Conservation (phyloP, 1,139 yeast species). For the Chernovozyma aurita region DNA sequence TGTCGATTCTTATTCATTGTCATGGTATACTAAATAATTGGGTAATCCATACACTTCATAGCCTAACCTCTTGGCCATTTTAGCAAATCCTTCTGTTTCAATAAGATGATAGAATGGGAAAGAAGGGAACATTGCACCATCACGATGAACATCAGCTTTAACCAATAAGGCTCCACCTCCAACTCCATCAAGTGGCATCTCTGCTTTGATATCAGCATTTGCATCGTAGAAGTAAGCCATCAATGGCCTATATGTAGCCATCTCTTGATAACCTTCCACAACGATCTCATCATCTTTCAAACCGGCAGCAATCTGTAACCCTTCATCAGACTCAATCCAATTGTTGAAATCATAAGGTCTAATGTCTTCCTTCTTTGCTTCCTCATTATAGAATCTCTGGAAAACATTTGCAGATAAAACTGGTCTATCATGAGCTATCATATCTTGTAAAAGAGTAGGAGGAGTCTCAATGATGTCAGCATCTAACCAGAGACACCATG, state of each 20-base stretch:
- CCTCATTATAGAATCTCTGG: slow-evolving; percentile 68
- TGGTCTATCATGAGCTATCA: slow-evolving; percentile 83
- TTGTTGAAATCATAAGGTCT: slow-evolving; percentile 94
- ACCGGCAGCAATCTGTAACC: slow-evolving; percentile 63
- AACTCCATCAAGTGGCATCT: slow-evolving; percentile 89
- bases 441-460: slow-evolving; percentile 72
- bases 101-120: slow-evolving; percentile 95
- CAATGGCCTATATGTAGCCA: slow-evolving; percentile 91
- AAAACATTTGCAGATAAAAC: slow-evolving; percentile 89
- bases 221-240: slow-evolving; percentile 86
- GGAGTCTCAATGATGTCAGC: slow-evolving; percentile 92
- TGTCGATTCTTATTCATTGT: slow-evolving; percentile 62
- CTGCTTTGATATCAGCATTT: slow-evolving; percentile 53
- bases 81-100: slow-evolving; percentile 97
- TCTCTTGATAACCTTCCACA: slow-evolving; percentile 87
- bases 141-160: slow-evolving; percentile 95
- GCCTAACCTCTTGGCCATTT: slow-evolving; percentile 93
- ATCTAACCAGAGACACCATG: slow-evolving; percentile 96
- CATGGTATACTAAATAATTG: slow-evolving; percentile 86
- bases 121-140: slow-evolving; percentile 98
- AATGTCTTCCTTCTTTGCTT: slow-evolving; percentile 51
- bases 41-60: slow-evolving; percentile 91
- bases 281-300: slow-evolving; percentile 86
- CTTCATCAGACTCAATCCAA: slow-evolving; percentile 92
- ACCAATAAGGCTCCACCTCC: slow-evolving; percentile 96